These are phyloP conservation scores for Paraglomus brasilianum DNA, from an alignment of 192 early-diverging fungal genomes.

Conservation along the genomic window DNA sequence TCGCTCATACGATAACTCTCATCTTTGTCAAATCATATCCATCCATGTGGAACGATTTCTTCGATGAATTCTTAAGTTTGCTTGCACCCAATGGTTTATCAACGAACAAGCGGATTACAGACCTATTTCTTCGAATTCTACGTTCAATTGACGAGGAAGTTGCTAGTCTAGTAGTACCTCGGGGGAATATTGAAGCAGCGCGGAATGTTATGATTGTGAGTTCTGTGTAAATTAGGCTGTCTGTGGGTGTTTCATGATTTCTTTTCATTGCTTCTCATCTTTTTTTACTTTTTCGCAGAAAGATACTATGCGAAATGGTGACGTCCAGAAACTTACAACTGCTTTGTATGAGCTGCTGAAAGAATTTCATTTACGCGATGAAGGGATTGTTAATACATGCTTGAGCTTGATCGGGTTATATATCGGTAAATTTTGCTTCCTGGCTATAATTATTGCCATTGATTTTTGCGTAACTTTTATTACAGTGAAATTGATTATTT, in stretches of 20 bases:
- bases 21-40: slow-evolving; percentile 82
- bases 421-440: slow-evolving; percentile 49
- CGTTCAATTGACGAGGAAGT: slow-evolving; percentile 87
- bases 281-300: slow-evolving; percentile 46
- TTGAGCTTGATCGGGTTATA: slow-evolving; percentile 81
- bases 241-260: background rate
- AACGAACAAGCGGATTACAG: slow-evolving; percentile 54
- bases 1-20: slow-evolving; percentile 76
- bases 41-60: slow-evolving; percentile 84
- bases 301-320: slow-evolving; percentile 84
- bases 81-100: slow-evolving; percentile 51
- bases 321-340: slow-evolving; percentile 68
- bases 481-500: background rate
- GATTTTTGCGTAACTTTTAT: background rate
- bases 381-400: slow-evolving; percentile 62
- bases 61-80: slow-evolving; percentile 78
- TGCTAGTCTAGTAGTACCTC: slow-evolving; percentile 67
- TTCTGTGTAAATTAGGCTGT: background rate
- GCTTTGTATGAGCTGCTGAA: slow-evolving; percentile 76
- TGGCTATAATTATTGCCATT: background rate
- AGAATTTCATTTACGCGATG: slow-evolving; percentile 54
- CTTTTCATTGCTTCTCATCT: background rate
- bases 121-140: slow-evolving; percentile 78
- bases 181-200: slow-evolving; percentile 61
- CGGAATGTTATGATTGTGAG: slow-evolving; percentile 70